phyloP scores from a whole-genome alignment of 2,329 filamentous ascomycete genomes.

The Cordyceps tenuipes region DNA sequence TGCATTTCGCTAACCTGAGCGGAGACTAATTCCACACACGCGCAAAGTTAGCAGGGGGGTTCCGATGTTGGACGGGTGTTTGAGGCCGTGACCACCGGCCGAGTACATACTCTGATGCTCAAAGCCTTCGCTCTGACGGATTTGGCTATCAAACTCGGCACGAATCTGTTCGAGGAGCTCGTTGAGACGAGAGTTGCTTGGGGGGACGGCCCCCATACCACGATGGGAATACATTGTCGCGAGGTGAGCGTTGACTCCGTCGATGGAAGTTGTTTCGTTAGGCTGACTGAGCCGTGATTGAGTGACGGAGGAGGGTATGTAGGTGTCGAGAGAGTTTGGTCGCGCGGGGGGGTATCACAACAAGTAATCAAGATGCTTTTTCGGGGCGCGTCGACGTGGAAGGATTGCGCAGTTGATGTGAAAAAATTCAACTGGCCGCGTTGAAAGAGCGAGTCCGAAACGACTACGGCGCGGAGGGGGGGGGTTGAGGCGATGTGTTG shows the following conservation, averaged over 20 bases:
- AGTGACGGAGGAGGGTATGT: neutral
- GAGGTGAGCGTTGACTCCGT: neutral
- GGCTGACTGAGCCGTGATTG: neutral
- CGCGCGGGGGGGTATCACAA: slow-evolving; percentile 3
- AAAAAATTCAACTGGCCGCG: neutral
- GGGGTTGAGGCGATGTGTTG: neutral
- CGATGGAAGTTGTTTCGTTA: neutral
- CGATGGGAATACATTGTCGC: slow-evolving; percentile 89
- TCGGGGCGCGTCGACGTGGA: neutral
- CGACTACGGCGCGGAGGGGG: neutral
- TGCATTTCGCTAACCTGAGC: slow-evolving; percentile 93
- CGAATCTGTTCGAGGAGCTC: slow-evolving; percentile 90
- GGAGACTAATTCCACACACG: slow-evolving; percentile 52
- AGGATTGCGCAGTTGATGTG: neutral
- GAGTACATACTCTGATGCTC: slow-evolving; percentile 80
- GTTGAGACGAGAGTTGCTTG: slow-evolving; percentile 58
- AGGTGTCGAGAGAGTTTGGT: neutral
- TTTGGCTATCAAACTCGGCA: slow-evolving; percentile 81
- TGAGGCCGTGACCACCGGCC: slow-evolving; percentile 1
- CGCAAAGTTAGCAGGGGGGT: slow-evolving; percentile 18
- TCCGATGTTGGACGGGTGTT: neutral
- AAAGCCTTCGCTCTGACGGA: slow-evolving; percentile 73
- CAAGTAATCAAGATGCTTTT: neutral
- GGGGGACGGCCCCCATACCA: slow-evolving; percentile 66
- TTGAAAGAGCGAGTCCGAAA: neutral